A percentile compares a stretch with the other conserved stretches of the same genome.
Evolutionary conservation across 1,284 basidiomycete species (phyloP).

Genomic region (Leccinum variabile): DNA sequence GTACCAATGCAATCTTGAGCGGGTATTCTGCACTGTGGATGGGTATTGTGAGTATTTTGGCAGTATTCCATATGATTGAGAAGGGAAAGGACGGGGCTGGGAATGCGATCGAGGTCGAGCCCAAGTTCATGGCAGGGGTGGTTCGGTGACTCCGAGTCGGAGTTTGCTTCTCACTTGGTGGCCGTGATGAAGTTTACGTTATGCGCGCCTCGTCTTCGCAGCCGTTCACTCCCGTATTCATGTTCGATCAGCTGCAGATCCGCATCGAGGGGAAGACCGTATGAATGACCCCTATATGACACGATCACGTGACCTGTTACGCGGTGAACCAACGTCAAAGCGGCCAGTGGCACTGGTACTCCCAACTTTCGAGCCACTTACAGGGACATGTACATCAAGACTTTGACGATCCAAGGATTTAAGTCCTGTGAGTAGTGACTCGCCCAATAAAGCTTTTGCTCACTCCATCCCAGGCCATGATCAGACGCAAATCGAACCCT

Average conservation of each 20-base stretch:
- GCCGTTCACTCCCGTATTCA: constrained; percentile 33
- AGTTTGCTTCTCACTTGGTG: constrained; percentile 15
- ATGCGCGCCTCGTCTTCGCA: constrained; percentile 18
- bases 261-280: constrained; percentile 18
- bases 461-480: constrained; percentile 57
- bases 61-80: constrained; percentile 27
- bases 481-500: constrained; percentile 81
- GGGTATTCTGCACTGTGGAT: constrained; percentile 34
- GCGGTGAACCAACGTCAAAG: neutral
- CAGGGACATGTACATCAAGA: constrained; percentile 78
- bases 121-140: constrained; percentile 35
- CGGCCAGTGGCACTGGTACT: neutral
- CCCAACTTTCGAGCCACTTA: neutral
- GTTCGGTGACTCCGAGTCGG: constrained; percentile 25
- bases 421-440: constrained; percentile 73
- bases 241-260: constrained; percentile 35
- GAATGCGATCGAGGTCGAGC: constrained; percentile 28
- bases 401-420: constrained; percentile 93
- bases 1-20: no score
- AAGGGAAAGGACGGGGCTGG: constrained; percentile 30
- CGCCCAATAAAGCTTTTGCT: constrained; percentile 1
- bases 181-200: constrained; percentile 19
- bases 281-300: neutral
- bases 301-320: neutral
- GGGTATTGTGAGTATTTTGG: constrained; percentile 34